Percentiles rank a stretch among this genome's conserved stretches.
These are phyloP conservation scores for Penicillium sp. DNA, from an alignment of 2,329 filamentous ascomycete genomes.

Conservation along the genomic window DNA sequence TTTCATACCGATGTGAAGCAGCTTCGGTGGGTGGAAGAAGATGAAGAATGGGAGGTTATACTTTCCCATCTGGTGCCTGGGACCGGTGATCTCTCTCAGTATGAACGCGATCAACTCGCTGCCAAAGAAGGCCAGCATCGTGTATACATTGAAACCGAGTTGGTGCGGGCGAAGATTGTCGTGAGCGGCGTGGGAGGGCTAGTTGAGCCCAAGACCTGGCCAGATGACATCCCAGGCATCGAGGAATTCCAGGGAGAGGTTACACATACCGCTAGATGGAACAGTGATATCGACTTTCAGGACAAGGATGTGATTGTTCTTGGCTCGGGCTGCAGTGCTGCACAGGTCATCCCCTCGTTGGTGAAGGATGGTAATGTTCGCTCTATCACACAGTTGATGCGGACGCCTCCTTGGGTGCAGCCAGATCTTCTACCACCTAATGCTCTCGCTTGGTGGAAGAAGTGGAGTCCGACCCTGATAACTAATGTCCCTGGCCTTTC, in stretches of 20 bases:
- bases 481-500: slow-evolving; percentile 53
- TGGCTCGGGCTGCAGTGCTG: slow-evolving; percentile 59
- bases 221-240: slow-evolving; percentile 52
- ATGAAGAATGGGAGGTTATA: slow-evolving; percentile 56
- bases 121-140: slow-evolving; percentile 45
- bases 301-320: slow-evolving; percentile 59
- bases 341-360: slow-evolving; percentile 56
- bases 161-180: slow-evolving; percentile 55
- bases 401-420: slow-evolving; percentile 58
- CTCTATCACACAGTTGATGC: slow-evolving; percentile 60
- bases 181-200: slow-evolving; percentile 57
- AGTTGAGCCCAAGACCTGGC: slow-evolving; percentile 55
- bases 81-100: slow-evolving; percentile 53
- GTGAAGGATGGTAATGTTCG: slow-evolving; percentile 51
- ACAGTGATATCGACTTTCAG: slow-evolving; percentile 52
- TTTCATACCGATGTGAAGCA: slow-evolving; percentile 58
- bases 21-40: slow-evolving; percentile 53
- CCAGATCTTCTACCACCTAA: slow-evolving; percentile 41
- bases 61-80: slow-evolving; percentile 53
- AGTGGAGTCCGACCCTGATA: slow-evolving; percentile 49
- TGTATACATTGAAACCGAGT: slow-evolving; percentile 54
- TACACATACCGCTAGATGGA: slow-evolving; percentile 60
- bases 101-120: slow-evolving; percentile 48
- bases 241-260: slow-evolving; percentile 56
- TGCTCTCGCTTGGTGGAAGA: slow-evolving; percentile 46